These are phyloP conservation scores for Ophiocordyceps camponoti-floridani DNA, from an alignment of 2,329 filamentous ascomycete species.

Conservation along the genomic window DNA sequence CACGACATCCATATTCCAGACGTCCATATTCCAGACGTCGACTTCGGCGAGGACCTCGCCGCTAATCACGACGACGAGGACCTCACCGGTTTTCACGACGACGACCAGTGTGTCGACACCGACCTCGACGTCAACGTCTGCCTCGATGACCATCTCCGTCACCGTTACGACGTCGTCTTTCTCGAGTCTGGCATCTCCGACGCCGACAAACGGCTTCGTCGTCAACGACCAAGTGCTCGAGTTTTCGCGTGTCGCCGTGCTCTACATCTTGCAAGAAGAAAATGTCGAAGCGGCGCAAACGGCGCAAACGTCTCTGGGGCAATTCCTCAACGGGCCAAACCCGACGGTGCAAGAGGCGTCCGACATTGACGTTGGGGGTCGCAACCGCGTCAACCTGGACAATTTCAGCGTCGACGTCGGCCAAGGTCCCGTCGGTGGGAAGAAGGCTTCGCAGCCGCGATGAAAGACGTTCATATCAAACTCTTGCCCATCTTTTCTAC, in stretches of 20 bases:
- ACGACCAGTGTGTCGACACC: no score
- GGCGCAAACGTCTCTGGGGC: slow-evolving; percentile 35
- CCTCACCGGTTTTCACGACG: no score
- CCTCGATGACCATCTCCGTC: neutral
- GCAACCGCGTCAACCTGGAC: slow-evolving; percentile 32
- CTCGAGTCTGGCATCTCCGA: neutral
- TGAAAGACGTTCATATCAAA: neutral
- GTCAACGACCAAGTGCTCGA: slow-evolving; percentile 40
- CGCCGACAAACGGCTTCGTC: slow-evolving; percentile 16
- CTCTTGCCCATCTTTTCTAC: neutral
- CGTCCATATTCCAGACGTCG: no score
- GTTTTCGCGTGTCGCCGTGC: slow-evolving; percentile 43
- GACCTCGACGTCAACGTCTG: neutral
- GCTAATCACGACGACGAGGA: neutral
- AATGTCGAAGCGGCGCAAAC: slow-evolving; percentile 28
- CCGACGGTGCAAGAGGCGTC: slow-evolving; percentile 18
- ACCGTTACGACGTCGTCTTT: neutral
- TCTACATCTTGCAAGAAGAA: slow-evolving; percentile 42
- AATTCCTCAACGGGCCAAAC: slow-evolving; percentile 28
- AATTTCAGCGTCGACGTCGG: slow-evolving; percentile 23
- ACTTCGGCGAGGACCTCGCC: no score
- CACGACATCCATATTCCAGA: no score
- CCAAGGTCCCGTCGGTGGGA: slow-evolving; percentile 11
- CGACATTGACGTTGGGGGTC: slow-evolving; percentile 22
- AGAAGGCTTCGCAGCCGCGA: neutral